phyloP scores from a whole-genome alignment of 306 rosid genomes.

The Vigna angularis region DNA sequence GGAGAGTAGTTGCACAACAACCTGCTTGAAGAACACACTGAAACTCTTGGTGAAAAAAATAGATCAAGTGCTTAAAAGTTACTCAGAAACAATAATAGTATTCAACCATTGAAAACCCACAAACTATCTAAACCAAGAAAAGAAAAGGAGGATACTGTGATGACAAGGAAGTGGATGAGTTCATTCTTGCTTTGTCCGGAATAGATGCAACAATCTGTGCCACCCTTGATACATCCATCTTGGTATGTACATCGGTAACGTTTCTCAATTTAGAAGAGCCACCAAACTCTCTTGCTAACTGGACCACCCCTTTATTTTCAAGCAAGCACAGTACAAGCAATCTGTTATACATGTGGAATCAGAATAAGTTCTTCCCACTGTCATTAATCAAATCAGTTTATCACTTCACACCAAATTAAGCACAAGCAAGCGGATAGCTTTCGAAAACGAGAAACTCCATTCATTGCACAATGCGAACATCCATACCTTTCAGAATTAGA shows the following conservation, averaged over 20 bases:
- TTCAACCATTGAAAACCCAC: conserved; percentile 20
- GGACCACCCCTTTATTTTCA: conserved; percentile 82
- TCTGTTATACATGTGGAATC: conserved; percentile 53
- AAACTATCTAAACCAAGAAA: conserved; percentile 34
- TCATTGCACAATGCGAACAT: neutral
- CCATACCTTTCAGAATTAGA: conserved; percentile 78
- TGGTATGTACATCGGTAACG: conserved; percentile 44
- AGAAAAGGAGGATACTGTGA: conserved; percentile 79
- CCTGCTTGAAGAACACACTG: conserved; percentile 84
- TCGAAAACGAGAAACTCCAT: conserved; percentile 22
- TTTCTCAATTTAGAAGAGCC: conserved; percentile 46
- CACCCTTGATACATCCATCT: conserved; percentile 60
- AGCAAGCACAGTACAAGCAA: conserved; percentile 79
- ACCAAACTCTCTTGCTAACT: conserved; percentile 80
- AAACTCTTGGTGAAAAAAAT: conserved; percentile 66
- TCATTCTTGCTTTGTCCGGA: conserved; percentile 90
- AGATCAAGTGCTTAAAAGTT: conserved; percentile 25
- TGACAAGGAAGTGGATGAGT: conserved; percentile 66
- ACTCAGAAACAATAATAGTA: conserved; percentile 26
- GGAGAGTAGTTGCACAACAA: conserved; percentile 76
- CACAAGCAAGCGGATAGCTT: neutral
- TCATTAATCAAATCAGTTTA: conserved; percentile 28
- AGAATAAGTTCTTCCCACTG: conserved; percentile 30
- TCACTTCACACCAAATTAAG: conserved; percentile 27
- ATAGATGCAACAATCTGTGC: conserved; percentile 85